Evolutionary conservation across 2,329 filamentous ascomycete species (phyloP), one percentile per base, ranked within the genome.

Genomic region (Scedosporium dehoogii): DNA sequence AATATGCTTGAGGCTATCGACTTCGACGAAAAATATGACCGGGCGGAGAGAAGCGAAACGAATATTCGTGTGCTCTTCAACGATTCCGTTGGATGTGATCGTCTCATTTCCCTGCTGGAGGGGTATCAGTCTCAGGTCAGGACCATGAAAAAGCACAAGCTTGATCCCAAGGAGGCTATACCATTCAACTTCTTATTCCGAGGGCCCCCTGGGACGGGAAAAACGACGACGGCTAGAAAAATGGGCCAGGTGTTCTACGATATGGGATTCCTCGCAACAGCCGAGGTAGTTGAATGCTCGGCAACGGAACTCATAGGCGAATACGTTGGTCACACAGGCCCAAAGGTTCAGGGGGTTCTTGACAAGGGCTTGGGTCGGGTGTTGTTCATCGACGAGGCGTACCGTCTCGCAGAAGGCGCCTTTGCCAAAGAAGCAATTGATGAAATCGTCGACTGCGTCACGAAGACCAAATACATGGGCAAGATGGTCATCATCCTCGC

Each of bases 211-310:
- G 86, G 85, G 0, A 91, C 88, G 0, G 89, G 89, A 0, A 92
- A 92, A 68, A 91, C 88, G 0, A 86, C 85, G 0, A 90, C 78
- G 0, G 90, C 90, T 0, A 75, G 80, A 18, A 88, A 86, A 65
- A 89, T 92, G 80, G 89, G 88, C 3, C 82, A 90, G 65, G 77
- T 92, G 0, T 92, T 84, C 68, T 92, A 89, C 68, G 85, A 92
- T 66, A 83, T 91, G 79, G 88, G 88, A 0, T 82, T 92, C 41
- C 73, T 92, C 0, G 73, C 82, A 0, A 76, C 76, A 0, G 79
- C 78, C 0, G 81, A 86, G 29, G 85, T 91, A 0, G 70, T 85
- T 0, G 86, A 91, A 61, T 82, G 79, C 56, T 91, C 89, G 0
- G 85, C 86, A 0, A 84, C 85, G 0, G 87, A 92, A 41, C 70